Conservation (phyloP, 2,329 filamentous ascomycete genomes). For the Madurella fahalii region DNA sequence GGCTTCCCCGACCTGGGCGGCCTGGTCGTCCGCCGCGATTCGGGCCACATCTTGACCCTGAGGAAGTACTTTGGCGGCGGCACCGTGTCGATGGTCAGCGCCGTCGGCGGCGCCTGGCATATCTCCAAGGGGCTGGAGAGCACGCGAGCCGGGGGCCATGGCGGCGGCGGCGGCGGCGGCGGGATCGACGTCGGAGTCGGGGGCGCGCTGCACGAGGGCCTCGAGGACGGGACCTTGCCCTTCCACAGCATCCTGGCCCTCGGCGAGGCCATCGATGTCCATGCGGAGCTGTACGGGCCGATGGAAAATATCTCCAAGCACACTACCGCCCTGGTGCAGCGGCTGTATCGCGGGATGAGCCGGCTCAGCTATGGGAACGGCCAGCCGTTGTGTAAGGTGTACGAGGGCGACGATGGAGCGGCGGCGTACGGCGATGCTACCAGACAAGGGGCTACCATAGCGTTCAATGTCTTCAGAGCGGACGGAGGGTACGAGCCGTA, state of each 20-base stretch:
- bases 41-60: slow-evolving; percentile 51
- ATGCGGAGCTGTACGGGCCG: slow-evolving; percentile 52
- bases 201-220: slow-evolving; percentile 50
- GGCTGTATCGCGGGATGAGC: slow-evolving; percentile 45
- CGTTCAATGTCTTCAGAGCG: slow-evolving; percentile 56
- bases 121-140: slow-evolving; percentile 44
- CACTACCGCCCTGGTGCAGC: slow-evolving; percentile 49
- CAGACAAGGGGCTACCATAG: slow-evolving; percentile 57
- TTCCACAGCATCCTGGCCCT: slow-evolving; percentile 63
- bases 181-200: slow-evolving; percentile 23
- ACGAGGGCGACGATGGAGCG: slow-evolving; percentile 33
- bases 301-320: slow-evolving; percentile 58
- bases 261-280: slow-evolving; percentile 54
- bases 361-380: slow-evolving; percentile 52
- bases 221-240: slow-evolving; percentile 65
- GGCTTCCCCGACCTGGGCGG: slow-evolving; percentile 63
- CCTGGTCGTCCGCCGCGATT: slow-evolving; percentile 52
- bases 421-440: slow-evolving; percentile 45
- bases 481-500: slow-evolving; percentile 54
- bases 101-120: slow-evolving; percentile 50
- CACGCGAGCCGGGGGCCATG: slow-evolving; percentile 15
- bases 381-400: slow-evolving; percentile 47
- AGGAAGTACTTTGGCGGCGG: slow-evolving; percentile 65
- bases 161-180: slow-evolving; percentile 5
- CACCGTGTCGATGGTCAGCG: slow-evolving; percentile 58